These are phyloP conservation scores for Xylaria sp. DNA, from an alignment of 2,329 filamentous ascomycete genomes.

Conservation along the genomic window DNA sequence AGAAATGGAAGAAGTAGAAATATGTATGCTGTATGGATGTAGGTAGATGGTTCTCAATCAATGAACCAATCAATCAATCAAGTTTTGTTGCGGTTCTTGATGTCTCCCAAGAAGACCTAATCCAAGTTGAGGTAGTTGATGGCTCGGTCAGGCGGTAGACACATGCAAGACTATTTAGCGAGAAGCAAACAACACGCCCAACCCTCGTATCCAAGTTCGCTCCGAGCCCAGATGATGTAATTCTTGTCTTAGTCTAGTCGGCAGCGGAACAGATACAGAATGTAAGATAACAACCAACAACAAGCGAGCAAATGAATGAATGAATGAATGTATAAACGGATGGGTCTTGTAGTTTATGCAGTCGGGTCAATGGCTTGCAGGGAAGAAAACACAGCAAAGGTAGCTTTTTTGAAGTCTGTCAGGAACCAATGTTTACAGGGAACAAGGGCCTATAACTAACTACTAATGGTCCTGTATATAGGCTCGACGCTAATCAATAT, in stretches of 20 bases:
- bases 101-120: constrained; percentile 9
- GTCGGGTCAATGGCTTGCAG: background rate
- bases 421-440: constrained; percentile 24
- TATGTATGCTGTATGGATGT: background rate
- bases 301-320: background rate
- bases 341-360: background rate
- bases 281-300: background rate
- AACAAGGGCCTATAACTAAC: constrained; percentile 20
- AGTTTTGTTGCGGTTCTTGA: constrained; percentile 5
- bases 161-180: constrained; percentile 27
- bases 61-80: constrained; percentile 12
- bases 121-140: constrained; percentile 11
- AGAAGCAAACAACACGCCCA: constrained; percentile 25
- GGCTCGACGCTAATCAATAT: background rate
- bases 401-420: background rate
- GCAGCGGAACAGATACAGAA: constrained; percentile 2
- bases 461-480: background rate
- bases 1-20: background rate
- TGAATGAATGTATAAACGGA: constrained; percentile 2
- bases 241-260: background rate
- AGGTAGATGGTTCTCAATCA: background rate
- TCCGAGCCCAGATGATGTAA: constrained; percentile 20
- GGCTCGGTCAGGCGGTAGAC: constrained; percentile 23
- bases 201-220: constrained; percentile 27
- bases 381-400: background rate